Percentiles rank a stretch among this genome's conserved stretches.
Conservation (phyloP, 176 grass and related monocot genomes). For the Echinochloa phyllopogon region DNA sequence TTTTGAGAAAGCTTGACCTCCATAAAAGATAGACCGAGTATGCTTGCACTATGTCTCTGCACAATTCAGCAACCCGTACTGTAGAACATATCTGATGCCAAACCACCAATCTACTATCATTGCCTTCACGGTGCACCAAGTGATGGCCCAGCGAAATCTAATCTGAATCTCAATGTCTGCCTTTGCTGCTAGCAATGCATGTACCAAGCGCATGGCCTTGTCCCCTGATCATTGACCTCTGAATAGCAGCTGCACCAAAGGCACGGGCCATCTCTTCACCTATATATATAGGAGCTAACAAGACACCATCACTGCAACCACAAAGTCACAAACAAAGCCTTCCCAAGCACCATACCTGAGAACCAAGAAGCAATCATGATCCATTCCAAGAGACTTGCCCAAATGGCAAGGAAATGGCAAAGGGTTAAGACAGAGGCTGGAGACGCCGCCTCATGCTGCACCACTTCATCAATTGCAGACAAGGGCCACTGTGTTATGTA, state of each 20-base stretch:
- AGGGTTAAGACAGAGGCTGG: neutral
- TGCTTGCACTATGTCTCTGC: conserved; percentile 22
- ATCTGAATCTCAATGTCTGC: conserved; percentile 48
- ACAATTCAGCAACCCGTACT: conserved; percentile 1
- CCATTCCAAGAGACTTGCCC: conserved; percentile 17
- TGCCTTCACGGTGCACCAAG: conserved; percentile 20
- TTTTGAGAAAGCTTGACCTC: neutral
- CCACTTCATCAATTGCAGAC: conserved; percentile 25
- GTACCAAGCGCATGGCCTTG: conserved; percentile 41
- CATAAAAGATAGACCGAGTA: conserved; percentile 16
- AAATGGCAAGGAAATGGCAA: conserved; percentile 24
- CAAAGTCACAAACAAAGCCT: conserved; percentile 30
- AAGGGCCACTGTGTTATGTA: conserved; percentile 64
- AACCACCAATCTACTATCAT: conserved; percentile 14
- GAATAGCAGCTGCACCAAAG: neutral
- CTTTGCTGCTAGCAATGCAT: conserved; percentile 23
- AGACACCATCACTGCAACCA: conserved; percentile 34
- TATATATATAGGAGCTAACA: conserved; percentile 37
- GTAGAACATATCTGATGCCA: conserved; percentile 22
- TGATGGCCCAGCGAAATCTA: conserved; percentile 29
- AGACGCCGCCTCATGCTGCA: neutral
- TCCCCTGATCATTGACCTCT: conserved; percentile 33
- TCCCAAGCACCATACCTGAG: conserved; percentile 11
- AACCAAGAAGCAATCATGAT: conserved; percentile 19
- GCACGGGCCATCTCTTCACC: neutral